Conservation (phyloP, 352 stramenopile species). For the Saprolegnia diclina region DNA sequence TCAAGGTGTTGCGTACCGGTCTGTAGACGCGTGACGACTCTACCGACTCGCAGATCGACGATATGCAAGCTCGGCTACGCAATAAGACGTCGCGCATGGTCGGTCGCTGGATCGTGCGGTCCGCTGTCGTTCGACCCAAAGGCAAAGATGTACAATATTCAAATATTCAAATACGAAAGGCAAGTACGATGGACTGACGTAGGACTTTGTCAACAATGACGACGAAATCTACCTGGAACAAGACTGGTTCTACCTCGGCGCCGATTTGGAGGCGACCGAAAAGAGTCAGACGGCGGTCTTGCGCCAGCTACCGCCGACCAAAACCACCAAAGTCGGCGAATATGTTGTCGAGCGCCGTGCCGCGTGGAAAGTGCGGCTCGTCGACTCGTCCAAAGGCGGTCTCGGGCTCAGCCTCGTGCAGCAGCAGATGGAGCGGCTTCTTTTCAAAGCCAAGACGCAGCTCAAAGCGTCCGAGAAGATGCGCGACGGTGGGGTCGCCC, state of each 20-base stretch:
- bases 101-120: constrained; percentile 73
- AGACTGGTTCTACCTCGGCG: constrained; percentile 77
- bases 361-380: constrained; percentile 55
- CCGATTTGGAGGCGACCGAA: constrained; percentile 47
- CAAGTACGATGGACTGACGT: background rate
- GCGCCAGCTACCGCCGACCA: constrained; percentile 43
- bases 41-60: constrained; percentile 61
- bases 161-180: too few relatives aligned
- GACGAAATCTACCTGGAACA: constrained; percentile 79
- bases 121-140: constrained; percentile 38
- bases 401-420: constrained; percentile 59
- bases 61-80: constrained; percentile 68
- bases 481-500: constrained; percentile 34
- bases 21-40: constrained; percentile 54
- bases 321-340: constrained; percentile 34
- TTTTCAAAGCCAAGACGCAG: constrained; percentile 65
- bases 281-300: constrained; percentile 43
- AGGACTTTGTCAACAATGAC: constrained; percentile 80
- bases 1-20: background rate
- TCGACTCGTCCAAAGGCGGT: constrained; percentile 65
- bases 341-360: constrained; percentile 65
- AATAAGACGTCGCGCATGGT: constrained; percentile 74
- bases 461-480: constrained; percentile 72
- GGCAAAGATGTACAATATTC: constrained; percentile 43
- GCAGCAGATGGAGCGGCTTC: constrained; percentile 72